phyloP scores from a whole-genome alignment of 345 rosid genomes.

The Camelina sativa region DNA sequence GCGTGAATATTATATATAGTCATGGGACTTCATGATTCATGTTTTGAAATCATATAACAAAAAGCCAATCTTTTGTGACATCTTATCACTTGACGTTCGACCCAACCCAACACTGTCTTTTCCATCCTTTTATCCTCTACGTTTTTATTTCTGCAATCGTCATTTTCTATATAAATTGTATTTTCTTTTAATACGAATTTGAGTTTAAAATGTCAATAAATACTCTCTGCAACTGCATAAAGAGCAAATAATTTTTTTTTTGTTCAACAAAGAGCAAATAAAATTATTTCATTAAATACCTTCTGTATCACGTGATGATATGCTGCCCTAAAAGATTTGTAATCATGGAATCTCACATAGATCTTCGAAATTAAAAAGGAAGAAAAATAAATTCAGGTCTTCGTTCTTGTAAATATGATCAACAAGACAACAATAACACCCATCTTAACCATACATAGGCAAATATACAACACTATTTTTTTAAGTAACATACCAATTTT shows the following conservation, averaged over 20 bases:
- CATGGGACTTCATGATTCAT: slow-evolving; percentile 43
- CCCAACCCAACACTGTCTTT: slow-evolving; percentile 47
- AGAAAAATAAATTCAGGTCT: not conserved
- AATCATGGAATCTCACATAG: slow-evolving; percentile 32
- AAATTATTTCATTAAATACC: slow-evolving; percentile 13
- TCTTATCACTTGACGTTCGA: slow-evolving; percentile 42
- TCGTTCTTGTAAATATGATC: not conserved
- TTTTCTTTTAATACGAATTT: not conserved
- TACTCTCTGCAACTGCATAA: no score
- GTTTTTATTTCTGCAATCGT: not conserved
- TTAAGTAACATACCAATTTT: not conserved
- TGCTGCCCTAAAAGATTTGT: slow-evolving; percentile 30
- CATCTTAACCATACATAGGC: slow-evolving; percentile 2
- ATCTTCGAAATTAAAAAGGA: not conserved
- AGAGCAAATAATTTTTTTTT: no score
- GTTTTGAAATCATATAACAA: slow-evolving; percentile 41
- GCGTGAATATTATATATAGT: slow-evolving; percentile 33
- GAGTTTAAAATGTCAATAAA: slow-evolving; percentile 10
- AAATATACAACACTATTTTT: not conserved
- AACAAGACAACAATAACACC: not conserved
- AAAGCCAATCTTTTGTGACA: slow-evolving; percentile 44
- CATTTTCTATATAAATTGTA: not conserved
- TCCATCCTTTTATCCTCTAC: slow-evolving; percentile 21
- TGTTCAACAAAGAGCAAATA: slow-evolving; percentile 1
- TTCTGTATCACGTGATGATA: slow-evolving; percentile 33